Evolutionary conservation across 2,329 filamentous ascomycete genomes (phyloP).

Genomic region (Colletotrichum sp.): DNA sequence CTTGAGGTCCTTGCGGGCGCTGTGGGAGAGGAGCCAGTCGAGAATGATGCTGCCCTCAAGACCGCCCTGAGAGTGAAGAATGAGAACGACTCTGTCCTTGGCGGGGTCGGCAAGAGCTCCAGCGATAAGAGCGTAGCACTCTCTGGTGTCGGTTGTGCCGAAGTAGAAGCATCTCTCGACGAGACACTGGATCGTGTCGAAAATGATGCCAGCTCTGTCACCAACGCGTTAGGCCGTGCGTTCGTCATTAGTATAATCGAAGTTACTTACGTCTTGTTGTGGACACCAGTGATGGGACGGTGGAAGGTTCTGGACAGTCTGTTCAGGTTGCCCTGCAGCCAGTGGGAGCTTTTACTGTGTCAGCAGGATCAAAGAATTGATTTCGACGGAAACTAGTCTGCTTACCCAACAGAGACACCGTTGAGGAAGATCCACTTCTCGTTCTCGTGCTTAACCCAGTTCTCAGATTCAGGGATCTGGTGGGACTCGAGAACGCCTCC

Average conservation of each 20-base stretch:
- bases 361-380: not conserved
- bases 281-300: not conserved
- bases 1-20: no score
- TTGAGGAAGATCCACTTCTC: not conserved
- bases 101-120: constrained; percentile 60
- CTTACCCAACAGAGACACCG: not conserved
- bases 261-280: not conserved
- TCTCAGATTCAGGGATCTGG: not conserved
- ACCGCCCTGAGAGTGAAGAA: constrained; percentile 79
- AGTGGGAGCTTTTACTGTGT: not conserved
- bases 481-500: not conserved
- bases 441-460: not conserved
- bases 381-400: not conserved
- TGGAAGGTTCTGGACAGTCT: not conserved
- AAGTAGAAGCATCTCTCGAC: constrained; percentile 78
- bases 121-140: constrained; percentile 68
- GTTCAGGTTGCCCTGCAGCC: not conserved
- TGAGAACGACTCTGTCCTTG: constrained; percentile 60
- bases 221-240: accelerated
- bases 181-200: constrained; percentile 79
- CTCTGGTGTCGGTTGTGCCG: constrained; percentile 69
- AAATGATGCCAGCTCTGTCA: constrained; percentile 53
- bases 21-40: no score
- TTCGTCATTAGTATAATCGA: accelerated
- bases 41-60: constrained; percentile 76